Evolutionary conservation across 1,284 basidiomycete genomes (phyloP).

Genomic region (Termitomyces sp.): DNA sequence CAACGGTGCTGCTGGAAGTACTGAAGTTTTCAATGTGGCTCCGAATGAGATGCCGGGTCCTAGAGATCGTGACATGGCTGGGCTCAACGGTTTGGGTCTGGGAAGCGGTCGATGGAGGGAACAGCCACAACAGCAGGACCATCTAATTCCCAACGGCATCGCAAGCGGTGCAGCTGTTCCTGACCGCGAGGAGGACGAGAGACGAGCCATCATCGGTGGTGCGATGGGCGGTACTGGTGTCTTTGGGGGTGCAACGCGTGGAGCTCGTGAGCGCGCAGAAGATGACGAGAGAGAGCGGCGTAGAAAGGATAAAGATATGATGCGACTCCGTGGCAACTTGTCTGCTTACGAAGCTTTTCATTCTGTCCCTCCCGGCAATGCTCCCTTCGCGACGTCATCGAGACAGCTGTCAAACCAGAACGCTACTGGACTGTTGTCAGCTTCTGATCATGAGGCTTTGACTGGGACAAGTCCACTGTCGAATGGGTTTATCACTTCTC

Average conservation of each 20-base stretch:
- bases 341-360: conserved; percentile 73
- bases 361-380: conserved; percentile 45
- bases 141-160: conserved; percentile 5
- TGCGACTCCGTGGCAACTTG: conserved; percentile 40
- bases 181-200: conserved; percentile 41
- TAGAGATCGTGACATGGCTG: conserved; percentile 34
- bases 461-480: conserved; percentile 23
- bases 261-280: conserved; percentile 55
- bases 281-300: conserved; percentile 61
- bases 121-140: conserved; percentile 20
- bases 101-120: conserved; percentile 22
- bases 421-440: conserved; percentile 19
- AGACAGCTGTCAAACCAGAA: conserved; percentile 23
- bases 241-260: conserved; percentile 38
- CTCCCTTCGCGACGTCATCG: conserved; percentile 18
- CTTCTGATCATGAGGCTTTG: conserved; percentile 14
- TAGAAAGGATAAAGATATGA: conserved; percentile 47
- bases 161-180: conserved; percentile 8
- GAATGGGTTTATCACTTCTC: conserved; percentile 18
- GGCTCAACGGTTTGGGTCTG: conserved; percentile 24
- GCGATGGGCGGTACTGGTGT: conserved; percentile 30
- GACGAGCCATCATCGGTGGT: conserved; percentile 28
- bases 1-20: conserved; percentile 12
- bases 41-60: conserved; percentile 26
- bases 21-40: conserved; percentile 12